These are phyloP conservation scores for Mucor plumbeus DNA, from an alignment of 371 early-diverging fungal genomes.

Conservation along the genomic window DNA sequence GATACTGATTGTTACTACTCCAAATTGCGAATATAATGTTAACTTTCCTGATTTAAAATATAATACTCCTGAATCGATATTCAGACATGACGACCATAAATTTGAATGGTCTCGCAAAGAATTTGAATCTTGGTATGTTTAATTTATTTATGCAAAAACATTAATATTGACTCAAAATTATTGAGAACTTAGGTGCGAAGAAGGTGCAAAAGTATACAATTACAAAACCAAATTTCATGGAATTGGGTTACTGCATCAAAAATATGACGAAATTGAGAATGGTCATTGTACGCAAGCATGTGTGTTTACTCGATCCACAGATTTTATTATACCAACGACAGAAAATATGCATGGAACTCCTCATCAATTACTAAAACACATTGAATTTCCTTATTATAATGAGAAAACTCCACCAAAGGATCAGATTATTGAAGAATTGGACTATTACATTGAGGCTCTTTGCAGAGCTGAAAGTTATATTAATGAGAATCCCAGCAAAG, in stretches of 20 bases:
- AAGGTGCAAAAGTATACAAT: constrained; percentile 62
- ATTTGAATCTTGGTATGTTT: constrained; percentile 76
- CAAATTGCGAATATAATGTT: constrained; percentile 91
- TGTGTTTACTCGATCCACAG: constrained; percentile 48
- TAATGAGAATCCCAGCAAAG: neutral
- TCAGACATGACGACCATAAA: constrained; percentile 88
- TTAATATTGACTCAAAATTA: no score
- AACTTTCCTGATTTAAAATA: constrained; percentile 78
- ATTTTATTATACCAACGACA: neutral
- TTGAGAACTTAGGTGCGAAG: constrained; percentile 41
- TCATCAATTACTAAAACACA: constrained; percentile 34
- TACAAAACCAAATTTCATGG: constrained; percentile 73
- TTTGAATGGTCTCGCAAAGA: constrained; percentile 93
- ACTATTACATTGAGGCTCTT: constrained; percentile 24
- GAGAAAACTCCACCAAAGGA: constrained; percentile 24
- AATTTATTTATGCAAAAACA: no score
- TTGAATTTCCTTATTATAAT: constrained; percentile 47
- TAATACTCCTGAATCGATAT: constrained; percentile 65
- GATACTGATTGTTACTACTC: constrained; percentile 73
- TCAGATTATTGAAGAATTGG: constrained; percentile 25
- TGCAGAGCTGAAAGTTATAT: constrained; percentile 28
- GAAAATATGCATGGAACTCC: constrained; percentile 6
- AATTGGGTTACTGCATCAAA: constrained; percentile 63
- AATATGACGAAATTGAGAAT: constrained; percentile 35
- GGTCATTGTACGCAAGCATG: constrained; percentile 88